Conservation (phyloP, 2,329 filamentous ascomycete species). For the Aspergillus pseudoglaucus region DNA sequence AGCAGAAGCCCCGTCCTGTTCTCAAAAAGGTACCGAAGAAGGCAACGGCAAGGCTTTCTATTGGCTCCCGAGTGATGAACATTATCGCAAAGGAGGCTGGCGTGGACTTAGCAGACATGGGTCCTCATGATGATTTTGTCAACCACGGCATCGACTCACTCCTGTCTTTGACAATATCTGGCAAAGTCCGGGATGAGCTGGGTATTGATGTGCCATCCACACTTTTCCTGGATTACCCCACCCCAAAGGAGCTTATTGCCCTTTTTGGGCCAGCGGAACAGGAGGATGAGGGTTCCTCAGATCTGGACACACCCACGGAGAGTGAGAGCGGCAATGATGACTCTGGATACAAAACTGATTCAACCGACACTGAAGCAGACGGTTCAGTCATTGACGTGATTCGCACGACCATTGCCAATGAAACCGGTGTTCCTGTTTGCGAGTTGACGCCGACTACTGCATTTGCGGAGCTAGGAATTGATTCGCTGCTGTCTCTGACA, state of each 20-base stretch:
- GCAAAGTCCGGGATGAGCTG: conserved; percentile 56
- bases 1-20: too few species aligned
- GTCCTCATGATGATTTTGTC: conserved; percentile 55
- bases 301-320: conserved; percentile 18
- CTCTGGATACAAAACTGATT: too few species aligned
- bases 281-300: conserved; percentile 23
- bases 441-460: conserved; percentile 36
- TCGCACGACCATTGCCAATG: conserved; percentile 29
- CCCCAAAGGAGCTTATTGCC: conserved; percentile 55
- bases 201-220: conserved; percentile 54
- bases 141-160: conserved; percentile 58
- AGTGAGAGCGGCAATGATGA: conserved; percentile 25
- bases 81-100: conserved; percentile 46
- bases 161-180: conserved; percentile 56
- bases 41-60: too few species aligned
- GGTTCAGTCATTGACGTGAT: too few species aligned
- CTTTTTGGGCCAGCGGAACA: conserved; percentile 40
- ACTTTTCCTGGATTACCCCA: conserved; percentile 55
- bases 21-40: too few species aligned
- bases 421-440: conserved; percentile 37
- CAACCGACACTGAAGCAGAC: too few species aligned
- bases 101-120: conserved; percentile 52
- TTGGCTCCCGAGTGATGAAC: conserved; percentile 26
- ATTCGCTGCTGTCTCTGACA: conserved; percentile 41
- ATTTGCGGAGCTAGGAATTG: conserved; percentile 39